Conservation (phyloP, 805 yeast species). For the Brettanomyces sp. region DNA sequence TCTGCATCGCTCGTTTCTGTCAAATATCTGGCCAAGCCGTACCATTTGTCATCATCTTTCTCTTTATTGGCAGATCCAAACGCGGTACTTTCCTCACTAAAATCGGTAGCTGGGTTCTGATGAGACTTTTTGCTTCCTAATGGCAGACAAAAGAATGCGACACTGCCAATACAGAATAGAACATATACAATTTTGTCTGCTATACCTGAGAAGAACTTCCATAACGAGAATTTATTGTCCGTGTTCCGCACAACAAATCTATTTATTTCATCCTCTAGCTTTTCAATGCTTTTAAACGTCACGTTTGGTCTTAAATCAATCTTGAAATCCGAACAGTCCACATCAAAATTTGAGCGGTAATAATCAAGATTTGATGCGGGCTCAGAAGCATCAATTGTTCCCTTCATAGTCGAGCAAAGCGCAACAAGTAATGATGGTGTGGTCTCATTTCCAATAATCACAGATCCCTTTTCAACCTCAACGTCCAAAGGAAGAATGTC, state of each 20-base stretch:
- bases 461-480: constrained; percentile 53
- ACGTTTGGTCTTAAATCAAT: constrained; percentile 63
- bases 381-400: constrained; percentile 45
- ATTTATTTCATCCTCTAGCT: constrained; percentile 2
- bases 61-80: not conserved
- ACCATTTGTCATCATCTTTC: constrained; percentile 39
- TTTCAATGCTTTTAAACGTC: constrained; percentile 33
- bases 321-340: constrained; percentile 43
- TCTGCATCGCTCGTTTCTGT: constrained; percentile 11
- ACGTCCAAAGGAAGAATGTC: constrained; percentile 54
- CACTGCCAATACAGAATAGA: not conserved
- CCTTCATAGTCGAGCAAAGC: constrained; percentile 46
- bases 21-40: constrained; percentile 67
- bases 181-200: not conserved
- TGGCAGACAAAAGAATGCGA: not conserved
- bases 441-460: constrained; percentile 70
- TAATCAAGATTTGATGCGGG: constrained; percentile 43
- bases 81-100: not conserved
- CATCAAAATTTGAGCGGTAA: constrained; percentile 37
- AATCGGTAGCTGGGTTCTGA: not conserved
- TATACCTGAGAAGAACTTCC: not conserved
- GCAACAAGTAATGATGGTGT: constrained; percentile 66
- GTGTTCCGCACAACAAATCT: not conserved
- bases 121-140: not conserved
- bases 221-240: not conserved